Percentiles rank a stretch among this genome's conserved stretches.
phyloP scores from a whole-genome alignment of 2,329 filamentous ascomycete genomes.

The Clarireedia monteithiana region DNA sequence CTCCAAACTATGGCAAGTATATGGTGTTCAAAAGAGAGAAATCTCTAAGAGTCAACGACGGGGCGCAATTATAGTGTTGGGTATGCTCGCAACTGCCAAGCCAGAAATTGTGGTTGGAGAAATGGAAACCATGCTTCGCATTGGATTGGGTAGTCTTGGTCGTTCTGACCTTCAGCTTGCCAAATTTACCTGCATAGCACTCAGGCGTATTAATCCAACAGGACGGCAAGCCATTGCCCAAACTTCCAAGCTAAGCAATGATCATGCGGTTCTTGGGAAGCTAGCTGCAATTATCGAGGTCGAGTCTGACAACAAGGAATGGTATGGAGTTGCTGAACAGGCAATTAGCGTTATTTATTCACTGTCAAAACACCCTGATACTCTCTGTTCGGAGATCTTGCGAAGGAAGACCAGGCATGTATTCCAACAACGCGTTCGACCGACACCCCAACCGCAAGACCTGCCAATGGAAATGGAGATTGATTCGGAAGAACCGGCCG shows the following conservation, averaged over 20 bases:
- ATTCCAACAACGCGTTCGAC: conserved; percentile 40
- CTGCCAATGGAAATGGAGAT: conserved; percentile 23
- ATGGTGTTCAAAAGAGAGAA: conserved; percentile 86
- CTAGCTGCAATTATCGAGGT: conserved; percentile 82
- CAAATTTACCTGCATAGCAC: conserved; percentile 90
- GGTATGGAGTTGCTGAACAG: conserved; percentile 93
- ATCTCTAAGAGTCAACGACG: conserved; percentile 87
- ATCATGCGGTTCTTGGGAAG: conserved; percentile 77
- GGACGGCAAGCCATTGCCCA: conserved; percentile 63
- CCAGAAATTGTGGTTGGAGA: conserved; percentile 91
- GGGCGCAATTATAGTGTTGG: conserved; percentile 90
- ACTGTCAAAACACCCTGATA: conserved; percentile 88
- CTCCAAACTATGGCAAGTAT: conserved; percentile 94
- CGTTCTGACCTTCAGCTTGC: conserved; percentile 79
- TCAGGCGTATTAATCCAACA: conserved; percentile 81
- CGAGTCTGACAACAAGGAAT: conserved; percentile 84
- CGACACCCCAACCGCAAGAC: conserved; percentile 13
- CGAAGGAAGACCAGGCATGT: conserved; percentile 79
- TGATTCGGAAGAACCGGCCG: conserved; percentile 19
- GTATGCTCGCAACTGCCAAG: conserved; percentile 90
- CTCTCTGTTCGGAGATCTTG: conserved; percentile 84
- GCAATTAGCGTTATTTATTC: conserved; percentile 93
- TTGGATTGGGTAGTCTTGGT: conserved; percentile 76
- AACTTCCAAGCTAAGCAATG: conserved; percentile 77
- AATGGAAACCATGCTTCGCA: conserved; percentile 88